Base-by-base conservation (phyloP, 2,329 filamentous ascomycete species). In the Colletotrichum sp. region DNA sequence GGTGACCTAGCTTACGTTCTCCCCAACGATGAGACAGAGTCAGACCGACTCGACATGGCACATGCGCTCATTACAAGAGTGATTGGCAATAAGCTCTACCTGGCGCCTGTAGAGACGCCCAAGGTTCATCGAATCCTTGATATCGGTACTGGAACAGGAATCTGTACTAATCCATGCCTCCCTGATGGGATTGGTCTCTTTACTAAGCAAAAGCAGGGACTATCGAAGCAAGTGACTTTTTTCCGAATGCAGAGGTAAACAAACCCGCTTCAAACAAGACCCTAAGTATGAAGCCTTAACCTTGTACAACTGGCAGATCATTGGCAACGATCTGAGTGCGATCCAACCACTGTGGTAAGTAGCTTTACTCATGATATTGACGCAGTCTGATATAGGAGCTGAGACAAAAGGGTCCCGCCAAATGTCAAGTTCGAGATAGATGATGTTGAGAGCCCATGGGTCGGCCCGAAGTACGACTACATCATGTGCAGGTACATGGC, bases 131-230 rank as follows among this genome's bases (percentile, higher is more conserved):
- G 79, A 7, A 81, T 88, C 12, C 81, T 88, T 2, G 86, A 88
- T 66, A 80, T 88, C 13, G 86, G 86, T 28, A 87, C 85, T 0
- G 86, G 86, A 10, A 86, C 84, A 4, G 86, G 86, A 7, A 84
- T 86, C 48, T 87, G 86, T 79, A 71, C 21, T 76, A 26, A 13
- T 12, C 5, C 9, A n/a, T 6, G 6, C 4, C 13, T 30, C 7
- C n/a, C 8, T 18, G 12, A 5, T 7, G 16, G 4, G 8, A 1
- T 21, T n/a, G 16, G 14, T 26, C 13, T 7, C 16, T 14, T n/a
- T 8, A 38, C 59, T 76, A 18, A 72, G 26, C 14, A 24, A 55
- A 21, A 5, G 30, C 10, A 78, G 79, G 78, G 86, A 83, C 85
- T 4, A 85, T 87, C 21, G 83, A 85, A 58, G 82, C 86, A 63